Conservation (phyloP, 78 protist species). For the Neovahlkampfia damariscottae region DNA sequence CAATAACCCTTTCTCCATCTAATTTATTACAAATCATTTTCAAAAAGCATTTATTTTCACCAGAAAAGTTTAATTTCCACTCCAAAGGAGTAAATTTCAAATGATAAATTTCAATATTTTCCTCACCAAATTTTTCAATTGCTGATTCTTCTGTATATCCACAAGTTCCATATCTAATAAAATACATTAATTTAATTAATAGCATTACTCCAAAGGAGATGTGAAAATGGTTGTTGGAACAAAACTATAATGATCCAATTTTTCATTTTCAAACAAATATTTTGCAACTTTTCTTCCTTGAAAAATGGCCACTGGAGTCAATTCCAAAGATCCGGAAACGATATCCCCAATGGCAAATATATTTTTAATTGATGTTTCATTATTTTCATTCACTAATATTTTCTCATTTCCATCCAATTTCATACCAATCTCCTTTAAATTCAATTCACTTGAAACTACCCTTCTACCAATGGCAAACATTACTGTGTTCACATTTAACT, state of each 20-base stretch:
- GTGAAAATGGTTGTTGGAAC: conserved; percentile 18
- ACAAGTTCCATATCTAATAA: conserved; percentile 76
- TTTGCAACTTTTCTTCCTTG: conserved; percentile 57
- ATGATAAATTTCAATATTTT: conserved; percentile 61
- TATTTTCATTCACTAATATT: conserved; percentile 6
- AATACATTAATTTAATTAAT: conserved; percentile 85
- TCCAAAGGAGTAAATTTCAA: conserved; percentile 59
- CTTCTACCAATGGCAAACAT: conserved; percentile 75
- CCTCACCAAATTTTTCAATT: conserved; percentile 41
- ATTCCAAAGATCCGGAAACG: conserved; percentile 47
- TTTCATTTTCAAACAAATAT: conserved; percentile 61
- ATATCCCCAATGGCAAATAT: conserved; percentile 63
- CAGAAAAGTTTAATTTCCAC: conserved; percentile 48
- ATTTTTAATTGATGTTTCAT: conserved; percentile 52
- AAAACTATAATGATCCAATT: too few species aligned
- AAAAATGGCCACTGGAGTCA: conserved; percentile 86
- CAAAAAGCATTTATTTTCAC: conserved; percentile 30
- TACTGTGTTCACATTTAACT: conserved; percentile 69
- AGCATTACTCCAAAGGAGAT: conserved; percentile 61
- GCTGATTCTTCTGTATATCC: conserved; percentile 85
- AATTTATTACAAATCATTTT: conserved; percentile 47
- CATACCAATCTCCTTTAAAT: conserved; percentile 46
- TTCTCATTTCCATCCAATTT: too few species aligned
- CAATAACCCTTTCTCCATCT: conserved; percentile 39
- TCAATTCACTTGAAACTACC: conserved; percentile 25